Percentiles rank a stretch among this genome's conserved stretches.
These are phyloP conservation scores for Austropuccinia psidii DNA, from an alignment of 1,284 basidiomycete species.

Conservation along the genomic window DNA sequence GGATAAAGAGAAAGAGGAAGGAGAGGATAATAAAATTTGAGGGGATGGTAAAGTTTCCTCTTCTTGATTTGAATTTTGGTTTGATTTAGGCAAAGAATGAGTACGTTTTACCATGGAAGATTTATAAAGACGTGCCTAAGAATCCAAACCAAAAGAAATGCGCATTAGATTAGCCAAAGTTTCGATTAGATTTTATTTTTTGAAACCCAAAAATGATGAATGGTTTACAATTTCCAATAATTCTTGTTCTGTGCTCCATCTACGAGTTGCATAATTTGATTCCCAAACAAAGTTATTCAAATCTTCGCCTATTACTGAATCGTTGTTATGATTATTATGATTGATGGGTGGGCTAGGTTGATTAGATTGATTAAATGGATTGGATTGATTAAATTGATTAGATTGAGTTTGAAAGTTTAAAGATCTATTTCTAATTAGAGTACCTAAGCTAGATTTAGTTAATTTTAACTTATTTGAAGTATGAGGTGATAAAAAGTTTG, in stretches of 20 bases:
- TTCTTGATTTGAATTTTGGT: too few species aligned
- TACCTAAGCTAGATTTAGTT: background rate
- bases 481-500: too few species aligned
- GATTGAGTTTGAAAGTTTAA: background rate
- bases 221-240: background rate
- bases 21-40: background rate
- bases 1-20: background rate
- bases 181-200: background rate
- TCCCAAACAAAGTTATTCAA: conserved; percentile 7
- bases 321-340: too few species aligned
- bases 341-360: background rate
- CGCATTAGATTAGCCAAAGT: too few species aligned
- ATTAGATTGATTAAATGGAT: background rate
- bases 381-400: background rate
- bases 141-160: background rate
- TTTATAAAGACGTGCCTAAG: background rate
- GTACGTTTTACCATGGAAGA: background rate
- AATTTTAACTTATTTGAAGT: background rate
- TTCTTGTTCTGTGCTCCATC: background rate
- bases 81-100: background rate
- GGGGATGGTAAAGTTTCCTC: too few species aligned
- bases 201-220: background rate
- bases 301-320: background rate
- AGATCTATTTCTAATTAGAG: background rate
- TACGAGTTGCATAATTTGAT: background rate